Evolutionary conservation across 345 rosid species (phyloP), one percentile per base, ranked within the genome.

Genomic region (Conringia planisiliqua): DNA sequence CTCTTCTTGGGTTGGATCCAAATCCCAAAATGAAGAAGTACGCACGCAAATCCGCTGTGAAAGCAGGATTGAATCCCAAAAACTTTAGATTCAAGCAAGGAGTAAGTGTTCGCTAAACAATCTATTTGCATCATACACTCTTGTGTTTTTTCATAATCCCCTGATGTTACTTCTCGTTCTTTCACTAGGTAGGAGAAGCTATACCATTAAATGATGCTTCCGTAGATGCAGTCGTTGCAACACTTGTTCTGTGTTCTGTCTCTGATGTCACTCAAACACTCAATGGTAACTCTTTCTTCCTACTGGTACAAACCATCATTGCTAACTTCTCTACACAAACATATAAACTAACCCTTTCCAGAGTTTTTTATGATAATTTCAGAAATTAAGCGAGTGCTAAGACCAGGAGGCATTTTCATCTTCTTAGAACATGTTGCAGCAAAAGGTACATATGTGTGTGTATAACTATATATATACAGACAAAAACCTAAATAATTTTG

Each of bases 401-500:
- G 85, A 81, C 97, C 93, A 32, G 93, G 88, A 30, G 97, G 93
- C 44, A 33, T 29, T 46, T 93, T 84, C 83, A n/a, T 90, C 39
- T 90, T 93, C 63, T 81, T 93, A 61, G 98, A 93, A 81, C 96
- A 93, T 71, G 90, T 90, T 58, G 93, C 93, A 29, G 97, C 98
- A 60, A 33, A 86, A 85, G 97, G 97, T 93, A 76, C 16, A 6
- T 12, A 36, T 22, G 56, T 29, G 18, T 32, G 13, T n/a, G n/a
- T n/a, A n/a, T n/a, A n/a, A n/a, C n/a, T n/a, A n/a, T n/a, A n/a
- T n/a, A n/a, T n/a, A n/a, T n/a, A n/a, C n/a, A n/a, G n/a, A n/a
- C n/a, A n/a, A n/a, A n/a, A n/a, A n/a, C n/a, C 36, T 39, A 20
- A 59, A 29, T 4, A 12, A 3, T 4, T n/a, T 10, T 32, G 7